A percentile compares a stretch with the other conserved stretches of the same genome.
Evolutionary conservation across 805 yeast genomes (phyloP).

Genomic region (Saccharomycopsis fibuligera): DNA sequence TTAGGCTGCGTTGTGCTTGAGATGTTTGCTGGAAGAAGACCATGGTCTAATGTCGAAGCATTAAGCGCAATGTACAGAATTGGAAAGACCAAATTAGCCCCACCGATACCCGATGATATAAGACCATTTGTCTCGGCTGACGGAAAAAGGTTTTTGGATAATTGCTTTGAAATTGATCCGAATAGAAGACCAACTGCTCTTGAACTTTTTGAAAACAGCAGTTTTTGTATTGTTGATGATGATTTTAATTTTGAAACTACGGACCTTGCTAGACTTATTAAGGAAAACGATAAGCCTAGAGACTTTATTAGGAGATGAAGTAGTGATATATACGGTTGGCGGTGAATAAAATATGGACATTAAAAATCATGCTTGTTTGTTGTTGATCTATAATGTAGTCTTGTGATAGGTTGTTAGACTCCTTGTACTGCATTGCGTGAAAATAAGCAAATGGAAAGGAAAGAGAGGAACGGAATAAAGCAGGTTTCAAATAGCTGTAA

Average conservation of each 20-base stretch:
- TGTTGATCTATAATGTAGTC: no score
- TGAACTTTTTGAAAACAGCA: slow-evolving; percentile 43
- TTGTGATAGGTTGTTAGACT: no score
- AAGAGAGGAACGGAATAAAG: no score
- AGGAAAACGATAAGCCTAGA: background rate
- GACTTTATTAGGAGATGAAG: no score
- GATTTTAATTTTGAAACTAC: slow-evolving; percentile 28
- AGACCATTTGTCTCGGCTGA: slow-evolving; percentile 50
- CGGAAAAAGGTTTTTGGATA: slow-evolving; percentile 66
- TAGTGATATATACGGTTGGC: no score
- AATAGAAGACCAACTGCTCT: slow-evolving; percentile 84
- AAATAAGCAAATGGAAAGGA: no score
- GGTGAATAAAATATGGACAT: no score
- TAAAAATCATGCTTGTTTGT: no score
- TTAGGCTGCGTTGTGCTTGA: slow-evolving; percentile 94
- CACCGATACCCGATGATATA: slow-evolving; percentile 94
- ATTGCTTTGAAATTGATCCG: slow-evolving; percentile 75
- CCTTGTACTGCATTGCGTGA: no score
- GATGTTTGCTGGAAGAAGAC: slow-evolving; percentile 96
- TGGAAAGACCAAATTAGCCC: slow-evolving; percentile 83
- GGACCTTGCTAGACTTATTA: slow-evolving; percentile 23
- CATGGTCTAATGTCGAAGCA: slow-evolving; percentile 95
- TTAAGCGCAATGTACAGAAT: slow-evolving; percentile 88
- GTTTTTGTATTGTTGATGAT: slow-evolving; percentile 26
- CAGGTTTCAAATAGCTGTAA: no score